phyloP scores from a whole-genome alignment of 1,284 basidiomycete genomes.

The Trichosporon sp. region DNA sequence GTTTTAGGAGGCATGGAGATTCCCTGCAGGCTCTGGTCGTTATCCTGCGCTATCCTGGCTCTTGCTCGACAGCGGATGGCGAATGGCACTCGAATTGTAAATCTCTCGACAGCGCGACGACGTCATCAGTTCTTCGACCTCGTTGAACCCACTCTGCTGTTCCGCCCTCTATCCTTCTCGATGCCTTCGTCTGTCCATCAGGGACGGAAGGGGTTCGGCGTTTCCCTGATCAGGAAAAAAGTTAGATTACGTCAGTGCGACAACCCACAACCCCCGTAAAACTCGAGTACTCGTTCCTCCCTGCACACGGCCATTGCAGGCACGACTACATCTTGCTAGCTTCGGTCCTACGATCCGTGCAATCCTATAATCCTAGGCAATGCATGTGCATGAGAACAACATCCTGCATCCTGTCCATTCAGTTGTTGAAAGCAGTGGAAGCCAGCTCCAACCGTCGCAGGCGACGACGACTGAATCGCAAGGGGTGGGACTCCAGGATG shows the following conservation, averaged over 20 bases:
- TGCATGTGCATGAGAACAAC: conserved; percentile 5
- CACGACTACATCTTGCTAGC: not conserved
- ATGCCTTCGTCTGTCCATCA: not conserved
- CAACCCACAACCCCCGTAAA: not conserved
- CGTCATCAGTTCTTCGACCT: not conserved
- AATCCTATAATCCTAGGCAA: not conserved
- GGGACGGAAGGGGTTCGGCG: not conserved
- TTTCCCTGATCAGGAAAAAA: not conserved
- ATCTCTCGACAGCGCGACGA: not conserved
- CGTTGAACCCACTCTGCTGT: not conserved
- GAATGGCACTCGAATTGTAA: conserved; percentile 13
- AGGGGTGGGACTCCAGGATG: conserved; percentile 1
- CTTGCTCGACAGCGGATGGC: not conserved
- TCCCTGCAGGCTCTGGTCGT: not conserved
- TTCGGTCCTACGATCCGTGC: not conserved
- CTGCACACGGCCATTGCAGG: not conserved
- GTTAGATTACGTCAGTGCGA: conserved; percentile 4
- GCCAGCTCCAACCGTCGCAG: conserved; percentile 3
- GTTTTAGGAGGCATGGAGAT: conserved; percentile 3
- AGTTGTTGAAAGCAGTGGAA: not conserved
- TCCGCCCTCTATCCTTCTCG: not conserved
- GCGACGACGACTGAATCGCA: conserved; percentile 1
- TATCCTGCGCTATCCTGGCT: not conserved
- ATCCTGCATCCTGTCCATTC: not conserved
- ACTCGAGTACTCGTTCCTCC: conserved; percentile 9